Evolutionary conservation across 2,329 filamentous ascomycete genomes (phyloP), one percentile per base, ranked within the genome.

Genomic region (Ophiostoma sp.): DNA sequence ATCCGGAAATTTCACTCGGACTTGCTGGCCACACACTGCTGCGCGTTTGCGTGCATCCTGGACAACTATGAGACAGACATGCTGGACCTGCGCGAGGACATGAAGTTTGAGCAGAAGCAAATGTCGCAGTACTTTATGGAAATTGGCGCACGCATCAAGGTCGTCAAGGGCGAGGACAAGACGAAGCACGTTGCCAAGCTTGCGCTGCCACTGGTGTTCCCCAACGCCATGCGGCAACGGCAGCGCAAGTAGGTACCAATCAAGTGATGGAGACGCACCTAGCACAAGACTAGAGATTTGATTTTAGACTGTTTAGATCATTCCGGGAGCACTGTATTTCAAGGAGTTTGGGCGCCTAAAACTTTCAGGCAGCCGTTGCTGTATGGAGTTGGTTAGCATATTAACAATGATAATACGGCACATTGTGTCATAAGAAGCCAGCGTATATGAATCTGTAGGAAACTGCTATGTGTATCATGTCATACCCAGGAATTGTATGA

Each of bases 191-290:
- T 94, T 67, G 93, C 91, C 15, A 88, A 88, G 74, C 81, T 98
- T 75, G 87, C 85, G 75, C 79, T 97, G 73, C 95, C 95, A 3
- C 81, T 97, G 66, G 85, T 89, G 71, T 97, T 97, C 78, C 95
- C 94, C 1, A 72, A 69, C 39, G 93, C 90, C 81, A 76, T 80
- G 73, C 73, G 74, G 44, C 68, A 68, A 54, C 73, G 73, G 52
- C n/a, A 54, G 31, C 70, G 70, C 67, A 68, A 71, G 48, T 73
- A 69, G 41, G 15, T 13, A 20, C 10, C 4, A 10, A 7, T 23
- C 52, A 54, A n/a, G 20, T 10, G 66, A 17, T 27, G 27, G 4
- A 20, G 7, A 48, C 27, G 33, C 41, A 48, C 17, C 6, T 3
- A 48, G 17, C 44, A 15, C 11, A n/a, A n/a, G 33, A n/a, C 13